Evolutionary conservation across 2,329 filamentous ascomycete genomes (phyloP), one percentile per base, ranked within the genome.

Genomic region (Cladosporium sp.): DNA sequence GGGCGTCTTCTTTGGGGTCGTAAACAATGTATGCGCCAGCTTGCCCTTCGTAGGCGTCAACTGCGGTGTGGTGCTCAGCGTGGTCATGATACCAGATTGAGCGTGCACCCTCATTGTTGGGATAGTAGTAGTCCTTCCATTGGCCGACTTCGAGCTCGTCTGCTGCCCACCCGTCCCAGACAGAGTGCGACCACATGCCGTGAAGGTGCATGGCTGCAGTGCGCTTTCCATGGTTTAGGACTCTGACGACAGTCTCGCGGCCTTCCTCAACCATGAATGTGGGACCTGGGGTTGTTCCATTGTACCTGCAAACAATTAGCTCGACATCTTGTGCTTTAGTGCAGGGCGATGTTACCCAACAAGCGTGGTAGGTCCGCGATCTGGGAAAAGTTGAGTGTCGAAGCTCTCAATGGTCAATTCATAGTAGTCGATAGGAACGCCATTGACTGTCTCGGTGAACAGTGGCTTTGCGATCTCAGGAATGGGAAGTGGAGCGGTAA

Each of bases 121-220:
- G 82, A 62, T 83, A 86, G 66, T 84, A 85, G 66, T 85, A 84
- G 60, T 85, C 83, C 66, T 85, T 84, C 59, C 59, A 64, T 35
- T 84, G 70, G 0, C 80, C 80, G 0, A 77, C 75, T 0, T 69
- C 48, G 1, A 79, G 78, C n/a, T 75, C 71, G 60, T 84, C 82
- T 45, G 77, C 75, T 1, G 81, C 81, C 80, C 80, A 83, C 0
- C 80, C 80, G 61, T 81, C 79, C 35, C 71, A 76, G 5, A 59
- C 65, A 15, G 68, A 58, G 48, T 70, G 68, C 7, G 63, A 77
- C 37, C 75, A 80, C 12, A 79, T 81, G 0, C 82, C 81, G 62
- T 84, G 82, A 17, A 84, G 72, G 69, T 84, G 82, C 13, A 82
- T 75, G 2, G 78, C 75, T 37, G 75, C 76, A 15, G 75, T 72